Conservation (phyloP, 441 rosid species). For the Mallotus repandus region DNA sequence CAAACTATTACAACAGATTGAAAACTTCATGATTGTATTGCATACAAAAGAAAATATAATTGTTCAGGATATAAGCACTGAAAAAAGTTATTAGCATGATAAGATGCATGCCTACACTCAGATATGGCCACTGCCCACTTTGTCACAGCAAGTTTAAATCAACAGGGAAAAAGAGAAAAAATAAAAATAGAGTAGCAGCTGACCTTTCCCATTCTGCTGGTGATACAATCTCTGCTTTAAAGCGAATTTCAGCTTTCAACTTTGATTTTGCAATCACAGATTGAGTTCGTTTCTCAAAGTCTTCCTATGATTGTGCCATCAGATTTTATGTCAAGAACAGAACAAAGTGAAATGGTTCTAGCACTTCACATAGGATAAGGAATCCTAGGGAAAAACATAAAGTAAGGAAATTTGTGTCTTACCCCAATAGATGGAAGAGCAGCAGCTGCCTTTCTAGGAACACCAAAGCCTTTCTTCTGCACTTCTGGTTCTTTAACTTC, state of each 20-base stretch:
- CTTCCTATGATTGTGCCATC: slow-evolving; percentile 56
- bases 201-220: slow-evolving; percentile 94
- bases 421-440: slow-evolving; percentile 93
- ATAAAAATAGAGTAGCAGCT: slow-evolving; percentile 24
- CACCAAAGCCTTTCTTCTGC: slow-evolving; percentile 88
- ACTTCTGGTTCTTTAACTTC: slow-evolving; percentile 52
- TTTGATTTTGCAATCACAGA: slow-evolving; percentile 77
- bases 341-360: neutral
- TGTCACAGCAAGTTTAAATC: neutral
- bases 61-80: neutral
- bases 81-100: neutral
- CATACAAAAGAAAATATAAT: neutral
- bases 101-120: neutral
- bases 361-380: neutral
- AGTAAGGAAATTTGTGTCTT: slow-evolving; percentile 17
- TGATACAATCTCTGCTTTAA: slow-evolving; percentile 68
- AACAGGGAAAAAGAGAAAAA: neutral
- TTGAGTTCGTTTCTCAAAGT: slow-evolving; percentile 76
- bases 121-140: neutral
- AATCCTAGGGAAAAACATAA: neutral
- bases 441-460: slow-evolving; percentile 44
- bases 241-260: slow-evolving; percentile 84
- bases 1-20: neutral
- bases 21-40: neutral
- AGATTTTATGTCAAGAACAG: slow-evolving; percentile 21